Evolutionary conservation across 139 green algal species (phyloP), one percentile per base, ranked within the genome.

Genomic region (Chlamydomonas sphaeroides): DNA sequence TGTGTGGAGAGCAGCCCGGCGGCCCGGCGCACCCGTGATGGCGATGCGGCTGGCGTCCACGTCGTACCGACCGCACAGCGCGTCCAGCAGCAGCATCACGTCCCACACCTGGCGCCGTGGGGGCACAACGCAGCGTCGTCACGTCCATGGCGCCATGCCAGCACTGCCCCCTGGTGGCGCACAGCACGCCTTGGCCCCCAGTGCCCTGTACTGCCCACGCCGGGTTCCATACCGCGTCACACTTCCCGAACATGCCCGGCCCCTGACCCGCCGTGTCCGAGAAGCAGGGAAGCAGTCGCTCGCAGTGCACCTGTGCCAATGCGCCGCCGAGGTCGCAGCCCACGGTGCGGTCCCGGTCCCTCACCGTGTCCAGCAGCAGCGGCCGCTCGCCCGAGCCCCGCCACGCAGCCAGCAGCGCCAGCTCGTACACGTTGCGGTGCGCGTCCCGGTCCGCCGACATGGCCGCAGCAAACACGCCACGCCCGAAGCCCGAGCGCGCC

Each of bases 351-450:
- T n/a, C n/a, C n/a, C n/a, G n/a, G n/a, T n/a, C 6, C 10, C 49
- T 20, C 10, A 56, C 83, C 48, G 88, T 95, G 86, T 96, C 93
- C 73, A 96, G 81, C 57, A 94, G 80, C 73, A 95, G 94, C 10
- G 93, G 93, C 11, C 62, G 86, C 84, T 95, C 91, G 15, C 41
- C 67, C 35, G 76, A 70, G 57, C 51, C 81, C 1, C 80, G 84
- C 90, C 86, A 95, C 1, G 91, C 89, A 10, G 76, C 76, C 49
- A 91, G 78, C 32, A 94, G 77, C 3, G 89, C 89, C 3, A 85
- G 62, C 61, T 95, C 74, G 76, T 94, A 95, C 33, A 78, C 68
- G 6, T 89, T 42, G 15, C 65, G 61, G 8, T 39, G 36, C 20
- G 26, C 32, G 30, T 65, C 28, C 26, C 39, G 38, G 32, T 70